A percentile compares a stretch with the other conserved stretches of the same genome.
These are phyloP conservation scores for Penicillium argentinense DNA, from an alignment of 495 filamentous ascomycete species.

Conservation along the genomic window DNA sequence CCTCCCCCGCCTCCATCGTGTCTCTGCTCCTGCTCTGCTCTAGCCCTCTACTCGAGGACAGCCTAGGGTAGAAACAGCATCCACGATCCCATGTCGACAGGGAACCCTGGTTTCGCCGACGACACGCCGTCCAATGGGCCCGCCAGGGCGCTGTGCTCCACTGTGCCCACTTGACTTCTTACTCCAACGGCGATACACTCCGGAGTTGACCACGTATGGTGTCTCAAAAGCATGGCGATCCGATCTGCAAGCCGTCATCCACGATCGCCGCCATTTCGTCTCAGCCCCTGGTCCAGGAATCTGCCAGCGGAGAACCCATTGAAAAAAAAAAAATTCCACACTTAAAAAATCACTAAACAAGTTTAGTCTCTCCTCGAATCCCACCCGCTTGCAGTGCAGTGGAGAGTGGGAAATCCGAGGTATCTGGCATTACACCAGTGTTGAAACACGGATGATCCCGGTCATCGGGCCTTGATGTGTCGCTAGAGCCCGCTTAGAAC, in stretches of 20 bases:
- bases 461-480: conserved; percentile 1
- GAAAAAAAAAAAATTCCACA: too few species aligned
- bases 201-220: conserved; percentile 29
- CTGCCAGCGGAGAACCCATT: too few species aligned
- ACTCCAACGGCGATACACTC: conserved; percentile 26
- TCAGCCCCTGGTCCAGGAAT: conserved; percentile 13
- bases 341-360: too few species aligned
- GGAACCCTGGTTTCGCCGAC: conserved; percentile 11
- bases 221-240: conserved; percentile 39
- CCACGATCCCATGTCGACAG: not conserved
- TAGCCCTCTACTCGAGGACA: not conserved
- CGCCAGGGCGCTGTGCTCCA: conserved; percentile 5
- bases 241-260: conserved; percentile 39
- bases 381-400: not conserved
- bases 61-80: not conserved
- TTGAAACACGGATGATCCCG: not conserved
- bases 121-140: conserved; percentile 8
- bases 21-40: not conserved
- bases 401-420: too few species aligned
- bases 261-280: conserved; percentile 24
- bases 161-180: conserved; percentile 6
- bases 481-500: conserved; percentile 1
- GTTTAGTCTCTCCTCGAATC: not conserved
- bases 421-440: too few species aligned
- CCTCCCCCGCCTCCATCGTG: not conserved